Percentiles rank a stretch among this genome's conserved stretches.
phyloP scores from a whole-genome alignment of 371 early-diverging fungal genomes.

The Mortierella sp. region DNA sequence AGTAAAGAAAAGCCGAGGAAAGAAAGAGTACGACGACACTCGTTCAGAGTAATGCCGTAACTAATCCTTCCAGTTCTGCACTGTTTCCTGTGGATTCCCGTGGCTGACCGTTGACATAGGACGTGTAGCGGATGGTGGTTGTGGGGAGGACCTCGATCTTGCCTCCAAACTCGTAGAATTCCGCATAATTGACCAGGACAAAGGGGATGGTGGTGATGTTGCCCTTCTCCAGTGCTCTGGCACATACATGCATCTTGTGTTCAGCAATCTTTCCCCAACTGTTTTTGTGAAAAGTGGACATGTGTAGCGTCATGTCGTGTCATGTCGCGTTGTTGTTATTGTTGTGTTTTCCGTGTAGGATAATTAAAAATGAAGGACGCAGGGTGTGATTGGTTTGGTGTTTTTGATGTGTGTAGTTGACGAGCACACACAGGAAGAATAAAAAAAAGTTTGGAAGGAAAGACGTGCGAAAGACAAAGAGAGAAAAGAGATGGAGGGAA shows the following conservation, averaged over 20 bases:
- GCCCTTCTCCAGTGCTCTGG: constrained; percentile 47
- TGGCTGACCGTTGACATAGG: constrained; percentile 39
- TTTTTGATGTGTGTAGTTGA: not conserved
- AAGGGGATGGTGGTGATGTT: constrained; percentile 54
- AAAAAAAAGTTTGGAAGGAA: not conserved
- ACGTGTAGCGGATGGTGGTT: constrained; percentile 38
- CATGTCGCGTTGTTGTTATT: not conserved
- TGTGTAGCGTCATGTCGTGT: not conserved
- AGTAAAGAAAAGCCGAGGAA: not conserved
- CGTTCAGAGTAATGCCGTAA: constrained; percentile 40
- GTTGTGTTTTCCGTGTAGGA: not conserved
- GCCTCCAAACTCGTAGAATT: constrained; percentile 45
- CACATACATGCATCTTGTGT: constrained; percentile 57
- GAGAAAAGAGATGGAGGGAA: not conserved
- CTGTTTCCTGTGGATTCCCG: constrained; percentile 42
- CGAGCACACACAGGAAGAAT: not conserved
- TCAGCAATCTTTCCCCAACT: constrained; percentile 60
- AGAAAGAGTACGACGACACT: not conserved
- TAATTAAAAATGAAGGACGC: not conserved
- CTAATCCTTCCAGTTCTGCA: constrained; percentile 53
- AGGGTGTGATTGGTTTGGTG: not conserved
- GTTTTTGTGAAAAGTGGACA: not conserved
- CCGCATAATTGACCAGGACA: constrained; percentile 53
- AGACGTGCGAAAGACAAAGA: not conserved
- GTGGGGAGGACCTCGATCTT: constrained; percentile 44